Evolutionary conservation across 257 asterid genomes (phyloP), one percentile per base, ranked within the genome.

Genomic region (Lavandula angustifolia): DNA sequence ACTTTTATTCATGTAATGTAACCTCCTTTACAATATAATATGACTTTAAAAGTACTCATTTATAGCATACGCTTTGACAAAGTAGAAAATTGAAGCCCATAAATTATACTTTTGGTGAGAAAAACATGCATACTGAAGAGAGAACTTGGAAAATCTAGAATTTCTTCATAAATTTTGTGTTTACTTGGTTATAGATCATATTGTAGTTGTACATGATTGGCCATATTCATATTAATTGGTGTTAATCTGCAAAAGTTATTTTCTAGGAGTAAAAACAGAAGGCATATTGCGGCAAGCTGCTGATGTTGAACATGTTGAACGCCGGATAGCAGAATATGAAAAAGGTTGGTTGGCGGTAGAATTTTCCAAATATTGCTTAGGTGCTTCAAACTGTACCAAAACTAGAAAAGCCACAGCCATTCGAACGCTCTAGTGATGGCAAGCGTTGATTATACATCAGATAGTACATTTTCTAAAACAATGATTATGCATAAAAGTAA

Each of bases 271-370:
- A 55, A 86, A 78, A 77, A 85, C 83, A 42, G 99, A 94, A 80
- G 99, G 99, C 49, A 90, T 94, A 71, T 75, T 94, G 78, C 82
- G 99, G 76, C 99, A 94, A 81, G 98, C 99, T 67, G 99, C 99
- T 61, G 95, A 90, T 78, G 99, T 94, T 60, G 99, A 94, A 65
- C 91, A 87, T 62, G 99, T 94, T 66, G 95, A 94, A 69, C 83
- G 75, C 53, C 85, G 99, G 66, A 88, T 94, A 71, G 85, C 84
- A 69, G 99, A 90, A 79, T 94, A 83, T 60, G 99, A 94, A 80
- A 84, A 90, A 65, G 99, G 99, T 94, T 61, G 65, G 83, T 67
- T 68, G 57, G 70, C 27, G 1, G 27, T 22, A 1, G 2, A 22
- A 1, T 22, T 22, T 22, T 22, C 27, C 27, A 22, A 22, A 22